Conservation (phyloP, 2,329 filamentous ascomycete genomes). For the Tolypocladium tropicale region DNA sequence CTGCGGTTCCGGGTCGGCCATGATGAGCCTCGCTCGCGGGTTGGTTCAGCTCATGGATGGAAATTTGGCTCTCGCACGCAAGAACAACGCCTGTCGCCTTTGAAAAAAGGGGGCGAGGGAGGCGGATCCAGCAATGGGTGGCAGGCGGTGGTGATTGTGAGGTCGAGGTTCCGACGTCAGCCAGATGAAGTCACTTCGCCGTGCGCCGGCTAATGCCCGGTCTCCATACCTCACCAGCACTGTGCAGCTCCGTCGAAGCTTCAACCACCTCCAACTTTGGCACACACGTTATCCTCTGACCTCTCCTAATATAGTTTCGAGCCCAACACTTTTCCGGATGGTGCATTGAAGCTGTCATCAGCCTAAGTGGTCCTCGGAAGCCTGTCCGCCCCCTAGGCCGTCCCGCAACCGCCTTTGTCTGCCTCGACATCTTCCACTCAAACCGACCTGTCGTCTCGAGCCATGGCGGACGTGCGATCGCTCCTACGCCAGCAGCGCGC, state of each 20-base stretch:
- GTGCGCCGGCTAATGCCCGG: not conserved
- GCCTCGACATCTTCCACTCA: not conserved
- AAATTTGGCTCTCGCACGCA: not conserved
- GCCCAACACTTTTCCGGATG: not conserved
- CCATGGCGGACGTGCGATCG: constrained; percentile 71
- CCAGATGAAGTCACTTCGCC: not conserved
- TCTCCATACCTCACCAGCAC: not conserved
- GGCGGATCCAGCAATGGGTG: not conserved
- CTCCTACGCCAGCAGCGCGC: constrained; percentile 70
- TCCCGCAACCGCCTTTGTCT: not conserved
- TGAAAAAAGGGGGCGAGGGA: not conserved
- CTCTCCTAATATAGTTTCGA: not conserved
- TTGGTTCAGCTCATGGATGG: constrained; percentile 1
- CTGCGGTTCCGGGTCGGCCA: constrained; percentile 44
- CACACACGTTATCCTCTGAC: not conserved
- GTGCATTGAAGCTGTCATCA: not conserved
- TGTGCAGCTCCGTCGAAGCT: not conserved
- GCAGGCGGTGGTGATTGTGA: not conserved
- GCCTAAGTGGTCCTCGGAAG: not conserved
- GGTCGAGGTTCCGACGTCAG: not conserved
- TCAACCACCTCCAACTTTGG: not conserved
- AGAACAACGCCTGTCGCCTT: not conserved
- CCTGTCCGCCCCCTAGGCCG: not conserved
- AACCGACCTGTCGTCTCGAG: not conserved
- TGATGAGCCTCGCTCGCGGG: constrained; percentile 18